Evolutionary conservation across 768 basidiomycete genomes (phyloP), one percentile per base, ranked within the genome.

Genomic region (Boletus pseudo-olivaceus): DNA sequence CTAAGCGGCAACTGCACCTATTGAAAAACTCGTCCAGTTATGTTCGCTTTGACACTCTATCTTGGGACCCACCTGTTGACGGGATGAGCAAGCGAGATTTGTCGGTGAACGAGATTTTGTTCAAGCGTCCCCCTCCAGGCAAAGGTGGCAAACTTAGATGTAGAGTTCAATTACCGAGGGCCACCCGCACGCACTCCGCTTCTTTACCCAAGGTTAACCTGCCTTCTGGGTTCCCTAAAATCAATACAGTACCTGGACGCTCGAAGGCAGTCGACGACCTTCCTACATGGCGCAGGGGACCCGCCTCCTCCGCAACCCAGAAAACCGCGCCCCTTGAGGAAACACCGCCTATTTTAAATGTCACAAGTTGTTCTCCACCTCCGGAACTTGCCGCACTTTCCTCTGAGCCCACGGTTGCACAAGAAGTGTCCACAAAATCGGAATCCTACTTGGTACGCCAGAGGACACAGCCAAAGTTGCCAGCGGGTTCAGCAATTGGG

Each of bases 11-110:
- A 61, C 46, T 82, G 15, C 65, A 73, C 35, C 58, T 74, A 32
- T 77, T 79, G 56, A 77, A 70, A 49, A 73, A 69, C 47, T 66
- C 72, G 5, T 62, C 68, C 5, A 58, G 48, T 32, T 74, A 70
- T 27, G 62, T 80, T 29, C 81, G 85, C 40, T 78, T 81, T 72
- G 89, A 91, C 49, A 78, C 84, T 27, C 73, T 87, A 29, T 85
- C 87, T 3, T 88, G 85, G 71, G 80, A 83, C 32, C 88, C 90
- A 48, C 85, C 87, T 17, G 76, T 86, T 14, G 79, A 81, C 51
- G 83, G 81, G 45, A 85, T 85, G 82, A 80, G 60, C 49, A 78
- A 72, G 40, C 75, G 79, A 44, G 85, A 86, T 53, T 74, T 86
- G 43, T 82, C 82, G 19, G 53, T 89, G 38, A 85, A 88, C 59